Evolutionary conservation across 2,329 filamentous ascomycete species (phyloP).

Genomic region (Aphanocladium album): DNA sequence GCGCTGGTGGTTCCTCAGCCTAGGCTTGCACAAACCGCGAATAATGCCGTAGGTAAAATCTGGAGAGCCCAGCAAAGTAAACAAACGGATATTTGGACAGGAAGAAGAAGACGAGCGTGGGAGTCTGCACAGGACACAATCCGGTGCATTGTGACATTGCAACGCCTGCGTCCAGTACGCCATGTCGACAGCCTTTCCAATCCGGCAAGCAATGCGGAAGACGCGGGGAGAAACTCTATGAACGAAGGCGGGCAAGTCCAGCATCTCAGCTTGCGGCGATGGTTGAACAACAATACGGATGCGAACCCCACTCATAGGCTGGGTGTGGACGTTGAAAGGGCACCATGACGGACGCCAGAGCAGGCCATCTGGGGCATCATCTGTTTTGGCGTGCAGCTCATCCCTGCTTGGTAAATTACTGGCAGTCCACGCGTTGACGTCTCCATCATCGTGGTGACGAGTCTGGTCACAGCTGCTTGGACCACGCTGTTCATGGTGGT

Average conservation of each 20-base stretch:
- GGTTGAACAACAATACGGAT: neutral
- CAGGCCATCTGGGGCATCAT: conserved; percentile 4
- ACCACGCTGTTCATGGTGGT: neutral
- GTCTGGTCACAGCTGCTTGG: neutral
- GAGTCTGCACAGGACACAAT: neutral
- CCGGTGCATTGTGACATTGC: no score
- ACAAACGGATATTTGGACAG: neutral
- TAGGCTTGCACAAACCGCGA: neutral
- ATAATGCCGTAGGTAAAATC: neutral
- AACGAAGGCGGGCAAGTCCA: neutral
- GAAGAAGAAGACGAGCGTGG: no score
- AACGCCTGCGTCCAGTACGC: no score
- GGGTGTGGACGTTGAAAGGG: neutral
- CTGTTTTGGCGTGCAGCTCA: conserved; percentile 1
- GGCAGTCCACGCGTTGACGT: neutral
- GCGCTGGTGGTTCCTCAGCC: neutral
- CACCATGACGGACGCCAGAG: neutral
- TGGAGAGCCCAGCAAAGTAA: neutral
- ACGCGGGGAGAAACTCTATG: neutral
- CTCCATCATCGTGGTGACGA: neutral
- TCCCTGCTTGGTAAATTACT: conserved; percentile 1
- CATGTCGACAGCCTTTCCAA: no score
- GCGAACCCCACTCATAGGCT: neutral
- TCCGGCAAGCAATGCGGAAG: neutral
- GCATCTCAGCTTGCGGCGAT: neutral